phyloP scores from a whole-genome alignment of 305 asterid genomes.

The Fraxinus platypoda region DNA sequence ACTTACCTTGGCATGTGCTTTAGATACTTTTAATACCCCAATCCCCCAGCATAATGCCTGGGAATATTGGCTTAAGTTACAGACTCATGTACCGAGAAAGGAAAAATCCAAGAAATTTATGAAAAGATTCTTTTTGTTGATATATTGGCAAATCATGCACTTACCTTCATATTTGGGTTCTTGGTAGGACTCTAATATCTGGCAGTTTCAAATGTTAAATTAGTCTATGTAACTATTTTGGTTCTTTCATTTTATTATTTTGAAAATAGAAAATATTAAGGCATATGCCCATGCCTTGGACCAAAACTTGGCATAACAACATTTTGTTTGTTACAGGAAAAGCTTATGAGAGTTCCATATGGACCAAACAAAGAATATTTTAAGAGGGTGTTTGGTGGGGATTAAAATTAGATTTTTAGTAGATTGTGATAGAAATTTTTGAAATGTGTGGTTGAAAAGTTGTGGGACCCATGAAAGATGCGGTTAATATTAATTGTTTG shows the following conservation, averaged over 20 bases:
- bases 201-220: background rate
- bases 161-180: background rate
- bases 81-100: background rate
- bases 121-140: background rate
- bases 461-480: no score
- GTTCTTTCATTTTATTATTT: background rate
- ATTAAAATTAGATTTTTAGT: no score
- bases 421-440: no score
- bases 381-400: no score
- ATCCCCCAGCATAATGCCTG: background rate
- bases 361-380: constrained; percentile 79
- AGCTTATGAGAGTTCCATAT: constrained; percentile 92
- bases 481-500: no score
- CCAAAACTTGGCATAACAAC: constrained; percentile 3
- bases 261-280: background rate
- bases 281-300: background rate
- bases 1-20: background rate
- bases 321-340: constrained; percentile 64
- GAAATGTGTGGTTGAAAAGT: no score
- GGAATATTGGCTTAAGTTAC: background rate
- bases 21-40: background rate
- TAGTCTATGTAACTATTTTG: background rate
- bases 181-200: background rate
- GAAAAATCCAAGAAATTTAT: background rate
- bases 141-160: background rate